These are phyloP conservation scores for Pseudogymnoascus sp. DNA, from an alignment of 2,329 filamentous ascomycete genomes.

Conservation along the genomic window DNA sequence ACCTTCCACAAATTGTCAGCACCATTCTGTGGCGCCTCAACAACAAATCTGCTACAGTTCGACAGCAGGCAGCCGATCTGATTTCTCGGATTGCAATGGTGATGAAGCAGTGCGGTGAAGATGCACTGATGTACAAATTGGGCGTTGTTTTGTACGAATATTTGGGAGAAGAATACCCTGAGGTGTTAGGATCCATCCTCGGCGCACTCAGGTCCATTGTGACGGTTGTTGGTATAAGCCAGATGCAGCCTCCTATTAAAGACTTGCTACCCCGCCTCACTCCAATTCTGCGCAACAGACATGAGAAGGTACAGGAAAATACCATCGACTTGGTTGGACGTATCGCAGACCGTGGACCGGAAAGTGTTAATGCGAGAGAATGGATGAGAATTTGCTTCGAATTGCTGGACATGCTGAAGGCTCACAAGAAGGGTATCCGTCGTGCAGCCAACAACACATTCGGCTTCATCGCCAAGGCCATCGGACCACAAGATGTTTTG, in stretches of 20 bases:
- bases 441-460: constrained; percentile 99
- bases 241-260: constrained; percentile 97
- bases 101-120: constrained; percentile 97
- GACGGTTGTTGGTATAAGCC: constrained; percentile 92
- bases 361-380: constrained; percentile 92
- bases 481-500: constrained; percentile 93
- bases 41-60: constrained; percentile 94
- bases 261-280: constrained; percentile 91
- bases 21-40: constrained; percentile 95
- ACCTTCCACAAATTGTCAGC: constrained; percentile 91
- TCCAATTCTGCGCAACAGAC: constrained; percentile 94
- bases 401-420: constrained; percentile 97
- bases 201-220: constrained; percentile 93
- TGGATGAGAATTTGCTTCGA: constrained; percentile 99
- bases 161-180: constrained; percentile 94
- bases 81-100: constrained; percentile 97
- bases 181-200: constrained; percentile 92
- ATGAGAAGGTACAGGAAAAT: constrained; percentile 99
- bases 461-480: constrained; percentile 98
- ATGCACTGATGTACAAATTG: constrained; percentile 90
- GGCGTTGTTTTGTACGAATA: constrained; percentile 96
- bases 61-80: constrained; percentile 92
- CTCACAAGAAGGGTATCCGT: constrained; percentile 98
- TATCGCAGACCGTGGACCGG: constrained; percentile 93
- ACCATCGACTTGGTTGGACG: constrained; percentile 96